These are phyloP conservation scores for Colletotrichum lini DNA, from an alignment of 2,329 filamentous ascomycete species.

Conservation along the genomic window DNA sequence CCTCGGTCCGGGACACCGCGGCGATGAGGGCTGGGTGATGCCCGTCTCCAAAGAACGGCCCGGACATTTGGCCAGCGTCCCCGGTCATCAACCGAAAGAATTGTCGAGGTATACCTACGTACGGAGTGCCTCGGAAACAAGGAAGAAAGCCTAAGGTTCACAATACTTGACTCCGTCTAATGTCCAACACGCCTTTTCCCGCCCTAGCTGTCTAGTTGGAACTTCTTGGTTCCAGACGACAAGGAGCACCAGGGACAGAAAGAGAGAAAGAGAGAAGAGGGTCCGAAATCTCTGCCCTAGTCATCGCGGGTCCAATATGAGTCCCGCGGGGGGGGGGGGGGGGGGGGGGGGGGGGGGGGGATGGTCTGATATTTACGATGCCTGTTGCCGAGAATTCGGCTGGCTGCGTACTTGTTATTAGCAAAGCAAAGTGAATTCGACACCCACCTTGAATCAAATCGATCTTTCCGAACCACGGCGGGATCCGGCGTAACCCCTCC, in stretches of 20 bases:
- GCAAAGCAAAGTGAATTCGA: neutral
- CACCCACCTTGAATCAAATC: neutral
- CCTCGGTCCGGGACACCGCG: neutral
- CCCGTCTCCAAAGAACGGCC: slow-evolving; percentile 13
- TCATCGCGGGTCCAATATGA: slow-evolving; percentile 9
- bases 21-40: neutral
- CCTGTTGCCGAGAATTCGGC: slow-evolving; percentile 25
- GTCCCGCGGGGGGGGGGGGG: neutral
- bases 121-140: too few species aligned
- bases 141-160: neutral
- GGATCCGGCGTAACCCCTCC: neutral
- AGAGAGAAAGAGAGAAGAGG: neutral
- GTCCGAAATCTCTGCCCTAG: slow-evolving; percentile 19
- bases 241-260: neutral
- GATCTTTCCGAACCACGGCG: neutral
- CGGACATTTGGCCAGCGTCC: slow-evolving; percentile 10
- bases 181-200: neutral
- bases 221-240: neutral
- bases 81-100: neutral
- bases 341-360: slow-evolving; percentile 3
- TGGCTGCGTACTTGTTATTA: slow-evolving; percentile 8
- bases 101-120: neutral
- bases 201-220: neutral
- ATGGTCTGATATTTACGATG: slow-evolving; percentile 5
- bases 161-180: neutral